These are phyloP conservation scores for Calvatia gigantea DNA, from an alignment of 768 basidiomycete genomes.

Conservation along the genomic window DNA sequence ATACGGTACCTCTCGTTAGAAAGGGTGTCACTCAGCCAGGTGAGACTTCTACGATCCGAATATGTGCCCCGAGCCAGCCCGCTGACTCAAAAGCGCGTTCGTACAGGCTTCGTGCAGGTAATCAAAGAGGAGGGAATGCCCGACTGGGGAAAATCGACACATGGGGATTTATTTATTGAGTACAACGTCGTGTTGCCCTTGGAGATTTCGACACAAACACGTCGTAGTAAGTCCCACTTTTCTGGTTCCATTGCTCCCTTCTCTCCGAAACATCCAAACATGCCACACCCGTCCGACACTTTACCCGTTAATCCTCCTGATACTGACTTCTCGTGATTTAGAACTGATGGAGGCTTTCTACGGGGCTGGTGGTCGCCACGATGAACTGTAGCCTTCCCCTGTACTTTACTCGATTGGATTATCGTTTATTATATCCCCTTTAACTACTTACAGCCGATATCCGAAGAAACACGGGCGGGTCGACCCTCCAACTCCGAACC, in stretches of 20 bases:
- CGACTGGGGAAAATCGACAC: slow-evolving; percentile 48
- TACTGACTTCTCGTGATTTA: slow-evolving; percentile 22
- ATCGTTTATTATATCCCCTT: slow-evolving; percentile 18
- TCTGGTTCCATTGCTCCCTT: background rate
- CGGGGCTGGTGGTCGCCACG: slow-evolving; percentile 31
- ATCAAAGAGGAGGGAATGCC: slow-evolving; percentile 92
- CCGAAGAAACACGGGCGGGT: background rate
- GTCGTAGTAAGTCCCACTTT: slow-evolving; percentile 60
- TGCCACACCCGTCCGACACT: background rate
- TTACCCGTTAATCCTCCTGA: background rate
- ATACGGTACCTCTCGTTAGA: slow-evolving; percentile 64
- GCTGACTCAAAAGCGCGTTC: background rate
- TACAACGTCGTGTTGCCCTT: slow-evolving; percentile 89
- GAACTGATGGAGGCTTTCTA: slow-evolving; percentile 57
- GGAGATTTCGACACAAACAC: slow-evolving; percentile 61
- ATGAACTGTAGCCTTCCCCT: slow-evolving; percentile 36
- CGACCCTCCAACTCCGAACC: no score
- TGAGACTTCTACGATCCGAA: slow-evolving; percentile 24
- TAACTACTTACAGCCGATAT: background rate
- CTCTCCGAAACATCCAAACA: background rate
- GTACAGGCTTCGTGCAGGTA: slow-evolving; percentile 78
- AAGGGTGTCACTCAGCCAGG: slow-evolving; percentile 91
- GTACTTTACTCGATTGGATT: slow-evolving; percentile 14
- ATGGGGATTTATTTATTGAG: slow-evolving; percentile 89
- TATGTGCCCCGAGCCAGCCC: background rate